Conservation (phyloP, 2,329 filamentous ascomycete species). For the Colletotrichum aenigma region DNA sequence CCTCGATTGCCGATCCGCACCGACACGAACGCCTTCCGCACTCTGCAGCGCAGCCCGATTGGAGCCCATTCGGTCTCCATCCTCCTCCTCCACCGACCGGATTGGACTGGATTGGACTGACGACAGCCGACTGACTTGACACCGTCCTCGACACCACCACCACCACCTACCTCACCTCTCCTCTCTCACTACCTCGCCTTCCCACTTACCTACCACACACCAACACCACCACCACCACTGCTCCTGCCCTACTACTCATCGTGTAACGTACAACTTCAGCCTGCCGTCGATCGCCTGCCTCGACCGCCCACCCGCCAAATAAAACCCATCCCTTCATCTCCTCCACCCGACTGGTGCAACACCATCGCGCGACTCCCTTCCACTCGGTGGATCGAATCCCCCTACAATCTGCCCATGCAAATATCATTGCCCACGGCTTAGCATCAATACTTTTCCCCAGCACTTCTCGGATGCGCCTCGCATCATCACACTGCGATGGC, state of each 20-base stretch:
- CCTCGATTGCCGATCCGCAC: not conserved
- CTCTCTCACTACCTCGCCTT: not conserved
- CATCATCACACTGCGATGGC: constrained; percentile 48
- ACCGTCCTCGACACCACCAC: not conserved
- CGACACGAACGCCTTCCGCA: not conserved
- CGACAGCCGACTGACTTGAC: constrained; percentile 6
- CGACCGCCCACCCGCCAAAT: not conserved
- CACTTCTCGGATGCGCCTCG: constrained; percentile 38
- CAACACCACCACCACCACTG: not conserved
- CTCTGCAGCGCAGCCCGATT: constrained; percentile 17
- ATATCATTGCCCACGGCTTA: not conserved
- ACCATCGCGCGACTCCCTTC: not conserved
- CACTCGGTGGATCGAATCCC: not conserved
- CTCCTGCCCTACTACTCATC: not conserved
- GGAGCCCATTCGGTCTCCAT: constrained; percentile 2
- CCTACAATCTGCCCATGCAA: not conserved
- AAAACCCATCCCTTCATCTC: not conserved
- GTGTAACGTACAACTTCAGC: not conserved
- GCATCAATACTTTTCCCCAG: not conserved
- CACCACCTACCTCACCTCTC: not conserved
- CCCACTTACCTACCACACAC: not conserved
- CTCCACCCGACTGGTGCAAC: not conserved
- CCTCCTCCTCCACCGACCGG: not conserved
- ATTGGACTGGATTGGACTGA: not conserved
- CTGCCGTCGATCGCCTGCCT: not conserved